Evolutionary conservation across 1,284 basidiomycete genomes (phyloP), one percentile per base, ranked within the genome.

Genomic region (Leucoagaricus sp.): DNA sequence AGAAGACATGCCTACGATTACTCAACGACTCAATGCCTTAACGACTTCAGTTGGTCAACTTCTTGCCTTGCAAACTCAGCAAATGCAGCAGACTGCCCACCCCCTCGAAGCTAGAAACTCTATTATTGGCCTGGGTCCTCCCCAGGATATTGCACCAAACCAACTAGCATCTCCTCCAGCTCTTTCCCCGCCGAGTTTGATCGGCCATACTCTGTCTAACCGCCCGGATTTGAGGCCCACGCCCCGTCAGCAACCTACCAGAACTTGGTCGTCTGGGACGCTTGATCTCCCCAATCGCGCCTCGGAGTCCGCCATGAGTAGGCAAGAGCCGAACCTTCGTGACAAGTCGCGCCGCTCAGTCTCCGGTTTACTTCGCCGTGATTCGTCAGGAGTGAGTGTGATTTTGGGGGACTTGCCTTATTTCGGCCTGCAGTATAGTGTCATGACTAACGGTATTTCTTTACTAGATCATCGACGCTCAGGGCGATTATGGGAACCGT

Each of bases 11-110:
- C 77, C 83, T 8, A 82, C 85, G 46, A 88, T 95, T 40, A 88
- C 90, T 8, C 89, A 90, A 65, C 85, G 91, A 51, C 75, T 94
- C 54, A 88, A 88, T 63, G 90, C 88, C 12, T 75, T 95, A 60
- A 94, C 91, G 26, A 86, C 87, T 0, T 92, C 90, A n/a, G 92
- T 95, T 47, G 89, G 92, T 17, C 93, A 94, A 69, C 78, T 94
- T 19, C 79, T 92, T 17, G 86, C 86, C 9, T 69, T 91, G 33
- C 89, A 91, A 67, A 89, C 86, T 2, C 87, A 90, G 61, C 85
- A 87, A 55, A 64, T 83, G 57, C 77, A 85, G 36, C 82, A 83
- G 57, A 69, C 70, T 53, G 65, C 73, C 34, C 75, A 74, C 29
- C 47, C 77, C 26, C 72, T 73, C 13, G 60, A 72, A 49, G 69